Percentiles rank a stretch among this genome's conserved stretches.
phyloP scores from a whole-genome alignment of 2,329 filamentous ascomycete genomes.

The Monosporascus sp. region DNA sequence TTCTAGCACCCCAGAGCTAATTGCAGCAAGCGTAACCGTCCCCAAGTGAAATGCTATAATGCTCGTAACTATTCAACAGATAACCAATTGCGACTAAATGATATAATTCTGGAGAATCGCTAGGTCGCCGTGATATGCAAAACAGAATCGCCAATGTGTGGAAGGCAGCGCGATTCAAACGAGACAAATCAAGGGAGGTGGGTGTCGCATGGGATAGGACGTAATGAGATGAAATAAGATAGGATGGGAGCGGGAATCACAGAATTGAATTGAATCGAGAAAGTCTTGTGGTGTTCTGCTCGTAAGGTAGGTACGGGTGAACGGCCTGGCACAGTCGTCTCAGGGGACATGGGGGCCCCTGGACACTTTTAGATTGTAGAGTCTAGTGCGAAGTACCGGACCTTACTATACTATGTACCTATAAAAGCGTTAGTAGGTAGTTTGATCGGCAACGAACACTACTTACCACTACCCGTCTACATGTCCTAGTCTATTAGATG shows the following conservation, averaged over 20 bases:
- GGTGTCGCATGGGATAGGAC: not conserved
- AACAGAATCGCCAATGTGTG: not conserved
- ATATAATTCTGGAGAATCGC: too few species aligned
- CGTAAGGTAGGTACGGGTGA: conserved; percentile 3
- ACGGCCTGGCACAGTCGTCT: not conserved
- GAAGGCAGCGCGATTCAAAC: not conserved
- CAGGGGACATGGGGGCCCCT: not conserved
- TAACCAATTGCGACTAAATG: not conserved
- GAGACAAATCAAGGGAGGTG: not conserved
- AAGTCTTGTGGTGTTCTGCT: not conserved
- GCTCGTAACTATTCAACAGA: too few species aligned
- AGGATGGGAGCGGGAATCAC: not conserved
- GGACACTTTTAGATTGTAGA: not conserved
- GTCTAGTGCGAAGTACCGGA: not conserved
- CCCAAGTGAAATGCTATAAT: not conserved
- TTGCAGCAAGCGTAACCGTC: not conserved
- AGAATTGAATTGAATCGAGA: not conserved
- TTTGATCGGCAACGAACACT: not conserved
- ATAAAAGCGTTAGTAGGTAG: not conserved
- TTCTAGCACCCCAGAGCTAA: not conserved
- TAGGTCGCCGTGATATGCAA: not conserved
- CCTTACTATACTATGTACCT: not conserved
- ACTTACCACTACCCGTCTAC: not conserved
- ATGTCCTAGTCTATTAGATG: not conserved
- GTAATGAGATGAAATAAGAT: not conserved